Base-by-base conservation (phyloP, 257 asterid species). In the Solanum ahanhuiri region DNA sequence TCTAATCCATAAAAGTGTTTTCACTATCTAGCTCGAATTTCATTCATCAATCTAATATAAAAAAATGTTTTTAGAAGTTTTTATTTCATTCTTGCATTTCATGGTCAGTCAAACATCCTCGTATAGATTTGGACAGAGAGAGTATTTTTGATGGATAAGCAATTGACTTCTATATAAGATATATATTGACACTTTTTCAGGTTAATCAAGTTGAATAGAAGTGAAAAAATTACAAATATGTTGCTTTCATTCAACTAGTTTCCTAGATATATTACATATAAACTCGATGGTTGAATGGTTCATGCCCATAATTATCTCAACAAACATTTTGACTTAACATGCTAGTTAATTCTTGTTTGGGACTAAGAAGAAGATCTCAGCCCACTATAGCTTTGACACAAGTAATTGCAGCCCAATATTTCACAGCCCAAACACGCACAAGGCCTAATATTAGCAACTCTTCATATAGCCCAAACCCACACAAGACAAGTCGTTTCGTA, bases 1-100 rank as follows among this genome's bases (percentile, higher is more conserved):
- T 88, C 81, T 73, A 84, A 87, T 86, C 94, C 94, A 89, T 88
- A 77, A 83, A 91, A 88, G 90, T 86, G 28, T 0, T 17, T 45
- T 79, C 28, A 25, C 25, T 28, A 25, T 11, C 83, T 76, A 76
- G 6, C 60, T 37, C 22, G 34, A 7, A 23, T 64, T 8, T 76
- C 60, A 41, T 75, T 75, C 34, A 12, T 22, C 23, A 20, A 57
- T 57, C 2, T 57, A 18, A 54, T 54, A 54, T 54, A 37, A 18
- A 54, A 54, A 6, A 51, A 15, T 48, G 0, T 12, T 48, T 48
- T 48, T 12, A 12, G 0, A 17, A 6, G 10, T 54, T 54, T 64
- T 64, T 66, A 66, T 66, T 66, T 60, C 4, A 25, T 12, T 66
- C 0, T 64, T 64, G 7, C 2, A 66, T 67, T 30, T 12, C 0